Evolutionary conservation across 106 monocot species (phyloP), one percentile per base, ranked within the genome.

Genomic region (Xerophyta viscosa): DNA sequence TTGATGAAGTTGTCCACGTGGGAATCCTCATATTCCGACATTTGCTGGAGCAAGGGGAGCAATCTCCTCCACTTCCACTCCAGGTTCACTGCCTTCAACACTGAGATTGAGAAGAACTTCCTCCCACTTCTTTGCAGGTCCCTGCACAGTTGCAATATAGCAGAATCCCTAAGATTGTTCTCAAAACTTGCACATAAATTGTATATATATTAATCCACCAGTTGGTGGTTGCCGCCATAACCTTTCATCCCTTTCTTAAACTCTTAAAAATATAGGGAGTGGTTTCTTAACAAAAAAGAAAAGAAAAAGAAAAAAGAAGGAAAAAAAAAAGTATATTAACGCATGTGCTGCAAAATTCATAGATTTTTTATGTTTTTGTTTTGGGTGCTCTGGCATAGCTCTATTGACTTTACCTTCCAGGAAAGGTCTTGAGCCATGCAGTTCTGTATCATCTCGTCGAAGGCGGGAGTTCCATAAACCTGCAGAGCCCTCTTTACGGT

Each of bases 361-460:
- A n/a, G n/a, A n/a, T n/a, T n/a, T n/a, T n/a, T n/a, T n/a, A n/a
- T n/a, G n/a, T n/a, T n/a, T n/a, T n/a, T n/a, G n/a, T n/a, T n/a
- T n/a, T n/a, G n/a, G n/a, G n/a, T n/a, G n/a, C n/a, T n/a, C n/a
- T n/a, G n/a, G n/a, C n/a, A n/a, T n/a, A n/a, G 10, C 6, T 39
- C 15, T 39, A 10, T 3, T 39, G 1, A 39, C 13, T 1, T 39
- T 24, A 88, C 87, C 84, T 96, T 85, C 94, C 94, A 96, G 18
- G 94, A 96, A 51, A 88, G 78, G 46, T 96, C 94, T 57, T 68
- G 73, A 56, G 64, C 78, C 94, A 96, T 88, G 73, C 88, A 96
- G 56, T 81, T 96, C 67, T 71, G 77, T 27, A 96, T 62, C 81
- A 96, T 88, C 66, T 72, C 54, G 3, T 4, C 24, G 43, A 80